Base-by-base conservation (phyloP, 2,329 filamentous ascomycete species). In the Colletotrichum incanum region DNA sequence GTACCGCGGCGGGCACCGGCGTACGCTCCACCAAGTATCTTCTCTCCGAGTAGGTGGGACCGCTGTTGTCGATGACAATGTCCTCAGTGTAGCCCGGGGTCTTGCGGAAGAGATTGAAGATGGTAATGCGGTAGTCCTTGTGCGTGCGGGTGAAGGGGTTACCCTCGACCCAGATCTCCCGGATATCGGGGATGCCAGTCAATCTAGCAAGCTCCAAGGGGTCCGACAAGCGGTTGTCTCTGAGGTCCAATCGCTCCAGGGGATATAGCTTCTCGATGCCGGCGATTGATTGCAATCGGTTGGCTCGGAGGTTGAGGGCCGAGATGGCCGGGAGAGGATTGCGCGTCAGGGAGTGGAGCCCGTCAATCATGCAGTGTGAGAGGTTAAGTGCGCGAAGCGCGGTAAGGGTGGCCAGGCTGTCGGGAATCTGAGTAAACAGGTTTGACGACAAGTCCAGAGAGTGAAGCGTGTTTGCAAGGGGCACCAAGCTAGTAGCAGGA, bases 351-450 rank as follows among this genome's bases (percentile, higher is more conserved):
- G 96, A 98, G 77, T 97, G 93, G 67, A 99, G 87, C 20, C 95
- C 96, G 76, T 96, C 94, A 74, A 99, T 98, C 95, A 98, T 98
- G 87, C 96, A 98, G 78, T 97, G 93, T 5, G 96, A 97, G 34
- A 99, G 87, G 78, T 99, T 98, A 65, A 99, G 85, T 31, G 96
- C 95, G 75, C 95, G 92, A n/a, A 99, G 88, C 37, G 94, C 93
- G 26, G 94, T 95, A 70, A 99, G 86, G 12, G 91, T 93, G 16
- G 95, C 93, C 69, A 99, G 85, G 77, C 94, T 96, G 80, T 98
- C 96, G 1, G 96, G 96, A 65, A 98, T 93, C 80, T 98, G 94
- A n/a, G 91, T 92, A 81, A 99, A 97, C 41, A 98, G 90, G 78
- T 99, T 99, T 62, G 91, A 92, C 0, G 96, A 98, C 58, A 99